phyloP scores from a whole-genome alignment of 192 early-diverging fungal species.

The Backusella circina region DNA sequence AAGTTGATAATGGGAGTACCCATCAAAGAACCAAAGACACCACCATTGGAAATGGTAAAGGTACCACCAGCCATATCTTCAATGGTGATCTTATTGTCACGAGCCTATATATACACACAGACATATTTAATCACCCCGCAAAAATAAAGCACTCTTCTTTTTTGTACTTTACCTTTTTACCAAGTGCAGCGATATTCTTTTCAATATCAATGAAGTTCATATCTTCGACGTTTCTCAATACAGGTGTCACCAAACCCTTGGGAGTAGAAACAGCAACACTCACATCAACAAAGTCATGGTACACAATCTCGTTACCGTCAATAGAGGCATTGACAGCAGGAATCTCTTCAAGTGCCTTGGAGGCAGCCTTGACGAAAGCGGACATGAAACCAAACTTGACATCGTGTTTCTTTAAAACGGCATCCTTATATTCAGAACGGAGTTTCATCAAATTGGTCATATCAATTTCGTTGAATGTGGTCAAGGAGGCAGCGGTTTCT shows the following conservation, averaged over 20 bases:
- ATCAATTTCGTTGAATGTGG: slow-evolving; percentile 99
- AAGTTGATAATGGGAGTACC: slow-evolving; percentile 99
- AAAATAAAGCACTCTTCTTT: too few species aligned
- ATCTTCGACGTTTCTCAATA: slow-evolving; percentile 86
- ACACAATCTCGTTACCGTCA: slow-evolving; percentile 88
- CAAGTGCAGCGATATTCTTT: slow-evolving; percentile 85
- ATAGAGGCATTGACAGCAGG: slow-evolving; percentile 95
- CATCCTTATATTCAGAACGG: slow-evolving; percentile 93
- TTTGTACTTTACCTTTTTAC: slow-evolving; percentile 58
- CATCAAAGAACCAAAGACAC: slow-evolving; percentile 95
- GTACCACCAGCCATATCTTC: slow-evolving; percentile 99
- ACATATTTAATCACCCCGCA: background rate
- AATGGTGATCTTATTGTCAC: slow-evolving; percentile 92
- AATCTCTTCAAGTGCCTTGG: slow-evolving; percentile 81
- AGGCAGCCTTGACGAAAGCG: slow-evolving; percentile 91
- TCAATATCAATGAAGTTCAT: slow-evolving; percentile 90
- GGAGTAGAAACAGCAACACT: slow-evolving; percentile 96
- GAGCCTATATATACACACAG: slow-evolving; percentile 56
- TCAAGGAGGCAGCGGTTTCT: slow-evolving; percentile 93
- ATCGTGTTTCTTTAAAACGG: slow-evolving; percentile 88
- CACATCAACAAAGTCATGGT: slow-evolving; percentile 94
- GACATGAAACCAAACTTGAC: slow-evolving; percentile 99
- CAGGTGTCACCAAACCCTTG: slow-evolving; percentile 98
- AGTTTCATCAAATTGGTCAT: slow-evolving; percentile 95
- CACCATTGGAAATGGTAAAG: slow-evolving; percentile 99